Evolutionary conservation across 2,329 filamentous ascomycete species (phyloP).

Genomic region (Colletotrichum phormii): DNA sequence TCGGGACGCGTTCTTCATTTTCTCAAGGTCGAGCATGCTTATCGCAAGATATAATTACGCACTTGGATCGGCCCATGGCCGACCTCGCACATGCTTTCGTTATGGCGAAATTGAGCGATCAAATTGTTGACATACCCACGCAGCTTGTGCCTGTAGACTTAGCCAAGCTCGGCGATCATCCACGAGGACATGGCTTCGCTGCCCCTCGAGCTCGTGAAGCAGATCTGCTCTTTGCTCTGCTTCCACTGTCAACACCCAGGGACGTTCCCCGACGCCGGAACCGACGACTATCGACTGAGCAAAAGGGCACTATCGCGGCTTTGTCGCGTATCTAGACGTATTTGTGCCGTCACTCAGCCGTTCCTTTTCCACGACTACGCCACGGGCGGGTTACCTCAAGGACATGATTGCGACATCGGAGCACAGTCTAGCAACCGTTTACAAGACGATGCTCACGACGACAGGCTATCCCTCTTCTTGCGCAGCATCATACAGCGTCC

Average conservation of each 20-base stretch:
- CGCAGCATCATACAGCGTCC: conserved; percentile 15
- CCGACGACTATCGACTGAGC: background rate
- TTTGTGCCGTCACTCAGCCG: conserved; percentile 25
- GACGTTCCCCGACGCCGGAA: background rate
- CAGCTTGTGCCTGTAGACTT: background rate
- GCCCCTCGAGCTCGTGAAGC: conserved; percentile 29
- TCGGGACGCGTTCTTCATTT: background rate
- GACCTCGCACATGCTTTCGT: background rate
- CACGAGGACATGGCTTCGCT: conserved; percentile 5
- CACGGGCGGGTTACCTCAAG: conserved; percentile 1
- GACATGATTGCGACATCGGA: background rate
- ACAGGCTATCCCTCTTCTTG: conserved; percentile 12
- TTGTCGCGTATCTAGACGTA: conserved; percentile 18
- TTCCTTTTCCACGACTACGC: conserved; percentile 26
- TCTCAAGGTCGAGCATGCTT: background rate
- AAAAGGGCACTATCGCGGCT: conserved; percentile 7
- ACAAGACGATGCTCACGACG: background rate
- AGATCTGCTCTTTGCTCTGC: conserved; percentile 18
- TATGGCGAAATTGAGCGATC: background rate
- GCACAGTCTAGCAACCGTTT: background rate
- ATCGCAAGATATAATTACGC: background rate
- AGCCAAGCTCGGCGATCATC: background rate
- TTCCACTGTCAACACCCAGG: conserved; percentile 6
- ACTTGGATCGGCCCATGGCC: background rate
- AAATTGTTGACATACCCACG: no score